These are phyloP conservation scores for Monilinia fructigena DNA, from an alignment of 2,329 filamentous ascomycete species.

Conservation along the genomic window DNA sequence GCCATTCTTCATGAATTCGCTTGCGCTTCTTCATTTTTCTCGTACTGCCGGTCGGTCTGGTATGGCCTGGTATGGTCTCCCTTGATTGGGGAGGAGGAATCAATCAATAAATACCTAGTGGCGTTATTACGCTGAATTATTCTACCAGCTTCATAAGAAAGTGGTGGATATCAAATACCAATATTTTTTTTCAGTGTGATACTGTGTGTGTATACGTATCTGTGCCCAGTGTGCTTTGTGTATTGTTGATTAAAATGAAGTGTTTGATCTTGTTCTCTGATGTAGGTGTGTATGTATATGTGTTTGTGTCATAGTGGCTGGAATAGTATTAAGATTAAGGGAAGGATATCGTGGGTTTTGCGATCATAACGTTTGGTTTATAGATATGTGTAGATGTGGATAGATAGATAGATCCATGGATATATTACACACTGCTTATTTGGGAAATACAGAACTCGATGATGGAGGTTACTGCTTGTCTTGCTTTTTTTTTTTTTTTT, in stretches of 20 bases:
- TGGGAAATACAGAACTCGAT: too few relatives aligned
- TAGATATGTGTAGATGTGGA: too few relatives aligned
- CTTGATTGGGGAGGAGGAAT: slow-evolving; percentile 13
- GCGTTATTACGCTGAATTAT: slow-evolving; percentile 16
- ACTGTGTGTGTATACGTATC: background rate
- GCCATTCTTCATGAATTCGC: slow-evolving; percentile 10
- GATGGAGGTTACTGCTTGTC: too few relatives aligned
- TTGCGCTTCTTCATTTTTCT: slow-evolving; percentile 4
- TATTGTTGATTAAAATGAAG: background rate
- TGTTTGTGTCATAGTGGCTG: too few relatives aligned
- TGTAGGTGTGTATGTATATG: too few relatives aligned
- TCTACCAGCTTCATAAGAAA: background rate
- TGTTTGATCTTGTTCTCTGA: too few relatives aligned
- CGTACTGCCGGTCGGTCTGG: background rate
- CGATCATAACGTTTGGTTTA: too few relatives aligned
- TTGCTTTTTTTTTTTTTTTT: too few relatives aligned
- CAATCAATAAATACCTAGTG: slow-evolving; percentile 15
- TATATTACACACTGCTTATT: too few relatives aligned
- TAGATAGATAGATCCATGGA: too few relatives aligned
- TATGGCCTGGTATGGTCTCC: slow-evolving; percentile 8
- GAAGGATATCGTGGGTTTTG: too few relatives aligned
- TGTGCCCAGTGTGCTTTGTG: background rate
- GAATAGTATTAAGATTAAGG: too few relatives aligned
- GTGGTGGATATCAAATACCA: slow-evolving; percentile 15
- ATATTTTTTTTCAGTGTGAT: slow-evolving; percentile 1